Evolutionary conservation across 305 asterid species (phyloP).

Genomic region (Fraxinus sp.): DNA sequence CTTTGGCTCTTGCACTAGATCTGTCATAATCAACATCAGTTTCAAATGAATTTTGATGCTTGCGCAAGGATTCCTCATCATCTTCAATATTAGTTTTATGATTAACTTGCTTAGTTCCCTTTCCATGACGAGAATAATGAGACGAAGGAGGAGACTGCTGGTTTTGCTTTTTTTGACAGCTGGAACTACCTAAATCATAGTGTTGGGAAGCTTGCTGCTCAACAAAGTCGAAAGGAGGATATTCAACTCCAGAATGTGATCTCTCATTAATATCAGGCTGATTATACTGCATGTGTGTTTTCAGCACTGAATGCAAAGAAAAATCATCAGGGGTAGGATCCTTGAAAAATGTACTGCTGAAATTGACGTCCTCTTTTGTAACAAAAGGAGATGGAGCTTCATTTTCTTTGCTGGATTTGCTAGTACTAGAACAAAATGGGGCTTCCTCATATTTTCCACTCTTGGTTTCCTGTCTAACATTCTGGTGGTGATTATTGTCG

Average conservation of each 20-base stretch:
- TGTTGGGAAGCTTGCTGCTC: constrained; percentile 18
- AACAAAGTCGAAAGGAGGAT: constrained; percentile 19
- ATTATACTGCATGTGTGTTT: constrained; percentile 1
- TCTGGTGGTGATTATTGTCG: constrained; percentile 27
- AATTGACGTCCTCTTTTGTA: constrained; percentile 23
- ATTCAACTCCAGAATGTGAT: constrained; percentile 25
- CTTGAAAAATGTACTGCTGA: constrained; percentile 20
- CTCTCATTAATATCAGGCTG: constrained; percentile 11
- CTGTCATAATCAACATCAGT: constrained; percentile 12
- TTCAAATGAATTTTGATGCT: constrained; percentile 27
- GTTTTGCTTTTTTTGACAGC: constrained; percentile 19
- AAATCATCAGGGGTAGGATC: constrained; percentile 17
- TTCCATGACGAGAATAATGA: constrained; percentile 17
- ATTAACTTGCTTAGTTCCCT: constrained; percentile 22
- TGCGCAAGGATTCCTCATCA: background rate
- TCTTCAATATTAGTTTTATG: constrained; percentile 18
- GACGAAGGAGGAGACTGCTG: constrained; percentile 16
- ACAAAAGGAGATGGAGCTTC: constrained; percentile 25
- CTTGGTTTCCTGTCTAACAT: constrained; percentile 27
- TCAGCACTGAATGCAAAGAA: constrained; percentile 12
- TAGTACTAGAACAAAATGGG: constrained; percentile 20
- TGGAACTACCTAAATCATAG: constrained; percentile 35
- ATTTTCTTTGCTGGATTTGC: constrained; percentile 27
- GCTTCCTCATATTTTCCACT: constrained; percentile 27
- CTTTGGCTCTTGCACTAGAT: constrained; percentile 2